Percentiles rank a stretch among this genome's conserved stretches.
Evolutionary conservation across 2,329 filamentous ascomycete genomes (phyloP).

Genomic region (Curvularia sp.): DNA sequence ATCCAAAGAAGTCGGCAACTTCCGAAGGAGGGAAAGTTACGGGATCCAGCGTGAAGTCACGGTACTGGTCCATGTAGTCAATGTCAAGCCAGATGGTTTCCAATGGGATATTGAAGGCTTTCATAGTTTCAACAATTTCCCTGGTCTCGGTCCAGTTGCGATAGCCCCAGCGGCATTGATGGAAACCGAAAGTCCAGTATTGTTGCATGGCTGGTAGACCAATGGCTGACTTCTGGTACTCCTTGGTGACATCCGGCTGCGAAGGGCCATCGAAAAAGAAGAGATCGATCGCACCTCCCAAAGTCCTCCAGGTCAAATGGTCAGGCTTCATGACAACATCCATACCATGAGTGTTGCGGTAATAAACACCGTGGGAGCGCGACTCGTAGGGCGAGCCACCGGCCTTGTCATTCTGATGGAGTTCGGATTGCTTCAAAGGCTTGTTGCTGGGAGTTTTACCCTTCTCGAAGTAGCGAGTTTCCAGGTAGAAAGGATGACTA

Average conservation of each 20-base stretch:
- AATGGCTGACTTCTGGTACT: conserved; percentile 71
- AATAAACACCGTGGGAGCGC: conserved; percentile 77
- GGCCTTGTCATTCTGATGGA: conserved; percentile 33
- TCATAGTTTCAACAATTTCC: conserved; percentile 62
- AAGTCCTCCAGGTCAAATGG: conserved; percentile 73
- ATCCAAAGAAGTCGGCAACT: conserved; percentile 60
- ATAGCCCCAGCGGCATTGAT: conserved; percentile 87
- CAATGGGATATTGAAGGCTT: conserved; percentile 63
- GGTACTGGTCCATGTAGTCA: conserved; percentile 55
- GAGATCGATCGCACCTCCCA: conserved; percentile 79
- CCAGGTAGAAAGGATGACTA: conserved; percentile 78
- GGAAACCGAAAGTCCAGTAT: conserved; percentile 82
- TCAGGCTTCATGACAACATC: conserved; percentile 70
- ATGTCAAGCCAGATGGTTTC: conserved; percentile 56
- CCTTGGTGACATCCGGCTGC: conserved; percentile 70
- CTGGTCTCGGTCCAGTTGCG: conserved; percentile 72
- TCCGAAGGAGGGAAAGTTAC: conserved; percentile 59
- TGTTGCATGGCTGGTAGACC: conserved; percentile 77
- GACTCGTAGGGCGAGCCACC: conserved; percentile 64
- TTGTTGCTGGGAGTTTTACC: conserved; percentile 57
- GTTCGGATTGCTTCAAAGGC: conserved; percentile 62
- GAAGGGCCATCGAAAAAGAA: conserved; percentile 80
- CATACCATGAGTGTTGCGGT: conserved; percentile 78
- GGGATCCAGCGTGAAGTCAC: conserved; percentile 65
- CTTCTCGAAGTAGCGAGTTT: conserved; percentile 75